These are phyloP conservation scores for Kalmusia sp. DNA, from an alignment of 2,329 filamentous ascomycete species.

Conservation along the genomic window DNA sequence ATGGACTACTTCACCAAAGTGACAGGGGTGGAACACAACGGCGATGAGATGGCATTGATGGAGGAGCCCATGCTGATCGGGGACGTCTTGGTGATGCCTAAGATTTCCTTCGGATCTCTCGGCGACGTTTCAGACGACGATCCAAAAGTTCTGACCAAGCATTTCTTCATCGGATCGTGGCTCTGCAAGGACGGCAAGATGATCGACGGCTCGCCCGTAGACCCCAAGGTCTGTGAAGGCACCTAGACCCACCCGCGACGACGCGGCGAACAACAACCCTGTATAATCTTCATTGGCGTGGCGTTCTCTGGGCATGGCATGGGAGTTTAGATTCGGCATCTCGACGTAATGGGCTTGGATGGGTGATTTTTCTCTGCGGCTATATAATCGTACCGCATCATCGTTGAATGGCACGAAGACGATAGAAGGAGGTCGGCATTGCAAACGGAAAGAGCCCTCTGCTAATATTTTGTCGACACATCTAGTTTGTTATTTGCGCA, in stretches of 20 bases:
- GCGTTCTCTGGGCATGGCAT: conserved; percentile 3
- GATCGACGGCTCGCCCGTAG: conserved; percentile 9
- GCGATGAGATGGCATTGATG: conserved; percentile 6
- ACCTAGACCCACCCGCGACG: background rate
- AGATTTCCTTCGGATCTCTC: conserved; percentile 3
- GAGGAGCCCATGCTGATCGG: conserved; percentile 7
- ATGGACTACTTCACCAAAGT: conserved; percentile 10
- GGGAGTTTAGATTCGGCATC: background rate
- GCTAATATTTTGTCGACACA: background rate
- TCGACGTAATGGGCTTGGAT: background rate
- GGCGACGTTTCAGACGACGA: conserved; percentile 7
- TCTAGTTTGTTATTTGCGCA: background rate
- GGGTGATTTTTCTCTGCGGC: background rate
- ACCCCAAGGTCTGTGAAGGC: conserved; percentile 5
- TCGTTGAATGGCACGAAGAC: no score
- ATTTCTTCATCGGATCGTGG: conserved; percentile 10
- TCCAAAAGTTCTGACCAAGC: background rate
- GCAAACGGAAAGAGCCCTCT: background rate
- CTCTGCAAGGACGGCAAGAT: conserved; percentile 7
- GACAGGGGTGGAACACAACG: conserved; percentile 3
- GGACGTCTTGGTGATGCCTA: conserved; percentile 8
- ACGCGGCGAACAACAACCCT: background rate
- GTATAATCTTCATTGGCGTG: conserved; percentile 1
- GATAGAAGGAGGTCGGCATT: background rate
- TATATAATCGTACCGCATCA: no score